Conservation (phyloP, 495 filamentous ascomycete genomes). For the Oleoguttula mirabilis region DNA sequence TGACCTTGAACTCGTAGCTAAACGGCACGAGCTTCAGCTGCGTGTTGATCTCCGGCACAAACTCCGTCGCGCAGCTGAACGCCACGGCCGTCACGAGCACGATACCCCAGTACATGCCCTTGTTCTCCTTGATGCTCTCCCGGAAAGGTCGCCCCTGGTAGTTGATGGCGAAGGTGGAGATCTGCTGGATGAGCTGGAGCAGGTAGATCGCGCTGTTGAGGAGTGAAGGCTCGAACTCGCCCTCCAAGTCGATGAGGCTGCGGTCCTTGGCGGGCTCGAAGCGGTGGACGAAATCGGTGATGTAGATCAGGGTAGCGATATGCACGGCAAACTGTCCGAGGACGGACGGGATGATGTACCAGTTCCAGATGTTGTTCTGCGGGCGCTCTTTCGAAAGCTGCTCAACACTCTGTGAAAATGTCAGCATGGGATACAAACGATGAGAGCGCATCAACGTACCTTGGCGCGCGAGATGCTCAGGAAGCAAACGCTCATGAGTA, state of each 20-base stretch:
- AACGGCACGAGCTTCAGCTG: conserved; percentile 92
- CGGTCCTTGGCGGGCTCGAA: conserved; percentile 60
- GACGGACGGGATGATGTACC: conserved; percentile 96
- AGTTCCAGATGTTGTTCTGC: conserved; percentile 97
- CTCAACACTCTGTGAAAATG: conserved; percentile 69
- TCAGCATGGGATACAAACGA: too few relatives aligned
- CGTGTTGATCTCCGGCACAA: conserved; percentile 90
- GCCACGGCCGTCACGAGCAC: conserved; percentile 77
- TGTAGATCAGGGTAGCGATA: conserved; percentile 85
- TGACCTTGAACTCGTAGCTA: conserved; percentile 74
- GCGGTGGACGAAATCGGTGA: conserved; percentile 73
- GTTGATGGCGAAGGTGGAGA: conserved; percentile 98
- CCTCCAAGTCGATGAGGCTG: conserved; percentile 70
- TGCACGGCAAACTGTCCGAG: conserved; percentile 97
- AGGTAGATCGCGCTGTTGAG: conserved; percentile 97
- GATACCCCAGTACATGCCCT: conserved; percentile 95
- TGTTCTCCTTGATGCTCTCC: conserved; percentile 88
- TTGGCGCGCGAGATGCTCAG: conserved; percentile 89
- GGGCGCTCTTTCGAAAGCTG: conserved; percentile 91
- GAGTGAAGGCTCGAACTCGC: conserved; percentile 86
- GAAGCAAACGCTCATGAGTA: conserved; percentile 99
- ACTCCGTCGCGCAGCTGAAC: conserved; percentile 92
- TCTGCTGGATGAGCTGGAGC: conserved; percentile 95
- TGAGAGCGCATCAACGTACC: too few relatives aligned
- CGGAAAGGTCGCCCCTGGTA: conserved; percentile 98